A percentile compares a stretch with the other conserved stretches of the same genome.
phyloP scores from a whole-genome alignment of 2,329 filamentous ascomycete genomes.

The Phoma herbarum region DNA sequence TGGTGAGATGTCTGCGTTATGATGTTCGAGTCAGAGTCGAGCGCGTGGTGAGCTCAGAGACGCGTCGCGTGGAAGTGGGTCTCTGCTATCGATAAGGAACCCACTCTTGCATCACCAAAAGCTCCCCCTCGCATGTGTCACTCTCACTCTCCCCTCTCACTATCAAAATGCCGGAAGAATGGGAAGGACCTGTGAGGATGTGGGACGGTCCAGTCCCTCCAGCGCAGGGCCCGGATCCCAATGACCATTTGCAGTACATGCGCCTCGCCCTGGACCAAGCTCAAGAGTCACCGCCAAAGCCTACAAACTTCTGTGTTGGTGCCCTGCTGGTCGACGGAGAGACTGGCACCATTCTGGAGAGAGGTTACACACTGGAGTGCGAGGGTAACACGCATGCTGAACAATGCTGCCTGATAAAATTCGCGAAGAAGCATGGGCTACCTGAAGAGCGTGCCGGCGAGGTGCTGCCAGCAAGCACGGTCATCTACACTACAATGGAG shows the following conservation, averaged over 20 bases:
- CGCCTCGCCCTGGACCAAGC: slow-evolving; percentile 78
- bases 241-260: slow-evolving; percentile 63
- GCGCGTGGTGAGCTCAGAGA: slow-evolving; percentile 14
- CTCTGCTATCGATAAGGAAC: slow-evolving; percentile 28
- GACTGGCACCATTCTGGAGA: slow-evolving; percentile 70
- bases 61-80: slow-evolving; percentile 31
- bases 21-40: slow-evolving; percentile 4
- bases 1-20: slow-evolving; percentile 12
- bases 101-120: slow-evolving; percentile 23
- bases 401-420: slow-evolving; percentile 87
- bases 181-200: slow-evolving; percentile 30
- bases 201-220: slow-evolving; percentile 34
- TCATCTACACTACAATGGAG: slow-evolving; percentile 93
- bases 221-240: slow-evolving; percentile 31
- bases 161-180: slow-evolving; percentile 33
- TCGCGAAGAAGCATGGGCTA: slow-evolving; percentile 51
- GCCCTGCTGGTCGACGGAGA: slow-evolving; percentile 77
- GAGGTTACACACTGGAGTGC: slow-evolving; percentile 90
- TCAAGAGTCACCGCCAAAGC: slow-evolving; percentile 79
- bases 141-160: slow-evolving; percentile 13
- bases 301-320: slow-evolving; percentile 93
- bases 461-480: slow-evolving; percentile 62
- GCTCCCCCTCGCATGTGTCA: neutral
- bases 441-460: slow-evolving; percentile 64
- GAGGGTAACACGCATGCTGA: slow-evolving; percentile 96